A percentile compares a stretch with the other conserved stretches of the same genome.
These are phyloP conservation scores for Trametes sanguinea DNA, from an alignment of 768 basidiomycete genomes.

Conservation along the genomic window DNA sequence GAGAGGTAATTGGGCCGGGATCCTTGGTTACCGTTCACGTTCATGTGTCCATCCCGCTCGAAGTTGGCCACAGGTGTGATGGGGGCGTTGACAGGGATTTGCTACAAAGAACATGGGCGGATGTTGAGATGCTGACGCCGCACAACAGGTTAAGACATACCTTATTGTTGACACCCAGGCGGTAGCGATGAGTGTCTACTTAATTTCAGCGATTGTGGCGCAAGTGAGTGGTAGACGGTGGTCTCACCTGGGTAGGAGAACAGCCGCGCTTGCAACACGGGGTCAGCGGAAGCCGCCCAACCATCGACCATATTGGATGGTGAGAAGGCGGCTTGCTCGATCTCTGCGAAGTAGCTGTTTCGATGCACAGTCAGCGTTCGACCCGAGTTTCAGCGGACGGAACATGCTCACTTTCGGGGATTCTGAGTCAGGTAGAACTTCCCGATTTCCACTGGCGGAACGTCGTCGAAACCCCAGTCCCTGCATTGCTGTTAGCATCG, in stretches of 20 bases:
- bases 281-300: conserved; percentile 55
- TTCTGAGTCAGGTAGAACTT: conserved; percentile 42
- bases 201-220: neutral
- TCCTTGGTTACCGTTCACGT: conserved; percentile 39
- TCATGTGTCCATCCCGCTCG: conserved; percentile 43
- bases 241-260: conserved; percentile 54
- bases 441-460: conserved; percentile 39
- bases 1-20: conserved; percentile 43
- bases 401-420: conserved; percentile 29
- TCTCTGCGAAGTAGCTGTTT: conserved; percentile 38
- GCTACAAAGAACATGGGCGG: conserved; percentile 19
- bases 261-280: conserved; percentile 57
- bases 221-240: neutral
- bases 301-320: conserved; percentile 52
- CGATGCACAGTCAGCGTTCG: neutral
- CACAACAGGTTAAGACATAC: conserved; percentile 4
- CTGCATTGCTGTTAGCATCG: neutral
- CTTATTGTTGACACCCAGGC: conserved; percentile 40
- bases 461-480: conserved; percentile 41
- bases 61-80: conserved; percentile 43
- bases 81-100: conserved; percentile 43
- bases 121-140: neutral
- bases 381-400: neutral
- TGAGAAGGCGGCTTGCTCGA: conserved; percentile 49
- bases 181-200: conserved; percentile 42